Base-by-base conservation (phyloP, 148 eudicot genomes). In the Simmondsia chinensis region DNA sequence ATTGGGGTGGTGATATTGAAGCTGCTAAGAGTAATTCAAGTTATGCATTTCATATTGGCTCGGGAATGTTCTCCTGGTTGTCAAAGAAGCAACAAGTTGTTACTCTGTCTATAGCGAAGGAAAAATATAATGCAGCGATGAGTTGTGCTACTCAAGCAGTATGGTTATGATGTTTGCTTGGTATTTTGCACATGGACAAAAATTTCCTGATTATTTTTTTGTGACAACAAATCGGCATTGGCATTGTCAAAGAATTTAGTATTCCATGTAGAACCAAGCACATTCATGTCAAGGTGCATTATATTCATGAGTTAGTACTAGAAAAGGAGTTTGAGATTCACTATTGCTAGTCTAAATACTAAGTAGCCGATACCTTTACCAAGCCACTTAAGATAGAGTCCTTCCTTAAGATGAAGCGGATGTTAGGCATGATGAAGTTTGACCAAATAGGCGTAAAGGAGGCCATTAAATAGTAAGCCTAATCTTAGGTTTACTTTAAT, bases 21-120 rank as follows among this genome's bases (percentile, higher is more conserved):
- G 18, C 16, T 1, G 5, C 41, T 15, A 38, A 51, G 18, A 51
- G 33, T 16, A 51, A 44, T n/a, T 51, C 33, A 0, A 33, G 20
- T 9, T 50, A 34, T 37, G 10, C 15, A 0, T 50, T 50, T 50
- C 31, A 34, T 14, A 18, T 50, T 5, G 55, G 36, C n/a, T 34
- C 30, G 0, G 43, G 51, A 9, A 35, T 25, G 9, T 20, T 44
- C 12, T 56, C 60, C 1, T 44, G 41, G 50, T 44, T 50, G 6
- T 24, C 23, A 23, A 44, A 42, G 41, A 43, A 24, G 21, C 31
- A 42, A 19, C 48, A 42, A 39, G 25, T 39, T 39, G 43, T 39
- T n/a, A n/a, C n/a, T n/a, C n/a, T n/a, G n/a, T n/a, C n/a, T n/a
- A n/a, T n/a, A n/a, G n/a, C n/a, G n/a, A 13, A 39, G 20, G 43